Evolutionary conservation across 2,329 filamentous ascomycete genomes (phyloP), one percentile per base, ranked within the genome.

Genomic region (Periconia digitata): DNA sequence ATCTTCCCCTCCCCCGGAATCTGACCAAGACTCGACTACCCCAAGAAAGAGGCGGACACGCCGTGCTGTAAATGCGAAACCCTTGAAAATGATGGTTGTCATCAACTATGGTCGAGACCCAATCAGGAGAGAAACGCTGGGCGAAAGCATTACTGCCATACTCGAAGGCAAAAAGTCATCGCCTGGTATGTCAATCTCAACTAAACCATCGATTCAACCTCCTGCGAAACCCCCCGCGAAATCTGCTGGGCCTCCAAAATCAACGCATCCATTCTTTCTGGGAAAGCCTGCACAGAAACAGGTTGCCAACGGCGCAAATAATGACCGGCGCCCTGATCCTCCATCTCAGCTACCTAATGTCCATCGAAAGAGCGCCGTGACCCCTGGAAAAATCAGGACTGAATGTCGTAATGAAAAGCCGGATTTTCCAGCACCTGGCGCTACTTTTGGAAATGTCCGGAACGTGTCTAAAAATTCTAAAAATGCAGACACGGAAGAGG

Each of bases 241-340:
- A 15, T 3, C 27, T 32, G 10, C 27, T 3, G 58, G 59, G 13
- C 59, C 70, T 37, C 56, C 67, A 6, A 84, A 81, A 58, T 57
- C 74, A 1, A 80, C 82, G 0, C 85, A 91, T 69, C 87, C 87
- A 0, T 89, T 91, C 63, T 91, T 91, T 61, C 63, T 79, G 15
- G 82, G 80, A 6, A 87, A 85, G 56, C 18, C 75, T 6, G 66
- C 38, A 3, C 47, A 44, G 18, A 63, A 57, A 35, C 62, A 59
- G 43, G 52, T 62, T 20, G 56, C 12, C n/a, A 5, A 59, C 6
- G 39, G 40, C 29, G 21, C 63, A 56, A 40, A 53, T 43, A 34
- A 49, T 8, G 59, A 58, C 27, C 22, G 50, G 1, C 36, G 45
- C 12, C 10, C 40, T 4, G 46, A 62, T 10, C 35, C 47, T n/a